These are phyloP conservation scores for Pyrus betulifolia DNA, from an alignment of 306 rosid genomes.

Conservation along the genomic window DNA sequence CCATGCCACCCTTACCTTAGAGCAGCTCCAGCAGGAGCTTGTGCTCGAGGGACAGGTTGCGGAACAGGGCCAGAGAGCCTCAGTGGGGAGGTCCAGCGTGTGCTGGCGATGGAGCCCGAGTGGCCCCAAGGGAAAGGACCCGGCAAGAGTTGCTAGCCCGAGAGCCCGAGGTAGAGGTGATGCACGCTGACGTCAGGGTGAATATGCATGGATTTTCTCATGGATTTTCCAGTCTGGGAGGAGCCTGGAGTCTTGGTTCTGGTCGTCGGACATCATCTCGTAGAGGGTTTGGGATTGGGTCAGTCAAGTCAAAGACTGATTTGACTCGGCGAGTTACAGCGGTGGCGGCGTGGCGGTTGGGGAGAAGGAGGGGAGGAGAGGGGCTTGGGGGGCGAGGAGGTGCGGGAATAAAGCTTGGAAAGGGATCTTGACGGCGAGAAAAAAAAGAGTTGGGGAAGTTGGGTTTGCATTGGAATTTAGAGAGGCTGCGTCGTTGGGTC, in stretches of 20 bases:
- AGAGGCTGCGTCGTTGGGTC: too few species aligned
- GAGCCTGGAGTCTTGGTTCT: slow-evolving; percentile 28
- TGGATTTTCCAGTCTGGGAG: slow-evolving; percentile 31
- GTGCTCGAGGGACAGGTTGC: too few species aligned
- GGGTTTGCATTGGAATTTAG: too few species aligned
- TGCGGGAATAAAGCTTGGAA: slow-evolving; percentile 34
- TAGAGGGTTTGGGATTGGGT: slow-evolving; percentile 53
- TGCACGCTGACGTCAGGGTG: too few species aligned
- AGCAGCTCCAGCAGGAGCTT: too few species aligned
- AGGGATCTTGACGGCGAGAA: slow-evolving; percentile 57
- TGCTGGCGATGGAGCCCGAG: too few species aligned
- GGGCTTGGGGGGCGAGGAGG: slow-evolving; percentile 27
- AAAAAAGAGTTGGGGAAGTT: slow-evolving; percentile 7
- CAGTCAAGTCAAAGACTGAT: slow-evolving; percentile 10
- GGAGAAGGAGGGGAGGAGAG: slow-evolving; percentile 33
- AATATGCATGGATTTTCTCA: slow-evolving; percentile 3
- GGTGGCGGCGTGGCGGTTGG: not conserved
- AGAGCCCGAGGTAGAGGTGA: too few species aligned
- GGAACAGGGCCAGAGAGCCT: too few species aligned
- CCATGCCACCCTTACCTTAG: too few species aligned
- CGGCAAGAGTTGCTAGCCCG: too few species aligned
- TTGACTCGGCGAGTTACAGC: not conserved
- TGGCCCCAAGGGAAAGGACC: too few species aligned
- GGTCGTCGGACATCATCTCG: slow-evolving; percentile 69
- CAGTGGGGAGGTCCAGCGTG: too few species aligned